phyloP scores from a whole-genome alignment of 2,329 filamentous ascomycete genomes.

The Pyrenochaeta sp. region DNA sequence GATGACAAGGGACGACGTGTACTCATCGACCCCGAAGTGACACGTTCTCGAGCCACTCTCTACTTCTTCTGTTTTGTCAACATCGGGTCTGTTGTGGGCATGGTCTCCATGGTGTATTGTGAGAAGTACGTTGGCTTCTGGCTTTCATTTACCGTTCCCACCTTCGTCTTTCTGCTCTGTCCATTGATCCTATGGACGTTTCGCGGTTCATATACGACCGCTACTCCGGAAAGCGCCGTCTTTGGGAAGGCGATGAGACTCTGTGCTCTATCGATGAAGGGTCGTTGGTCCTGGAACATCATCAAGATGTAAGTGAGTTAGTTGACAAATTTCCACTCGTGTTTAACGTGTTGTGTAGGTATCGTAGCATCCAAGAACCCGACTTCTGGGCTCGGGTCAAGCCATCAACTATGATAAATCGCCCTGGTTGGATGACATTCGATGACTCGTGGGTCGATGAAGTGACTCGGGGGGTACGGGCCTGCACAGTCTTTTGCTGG shows the following conservation, averaged over 20 bases:
- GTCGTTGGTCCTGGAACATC: constrained; percentile 67
- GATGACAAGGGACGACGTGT: constrained; percentile 67
- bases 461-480: constrained; percentile 32
- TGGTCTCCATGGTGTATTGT: constrained; percentile 74
- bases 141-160: constrained; percentile 73
- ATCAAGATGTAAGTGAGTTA: constrained; percentile 56
- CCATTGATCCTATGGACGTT: constrained; percentile 62
- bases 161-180: constrained; percentile 66
- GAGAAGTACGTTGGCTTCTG: constrained; percentile 80
- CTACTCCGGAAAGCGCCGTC: constrained; percentile 74
- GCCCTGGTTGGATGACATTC: constrained; percentile 78
- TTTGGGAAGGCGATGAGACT: constrained; percentile 71
- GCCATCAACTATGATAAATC: constrained; percentile 65
- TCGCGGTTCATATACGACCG: constrained; percentile 43
- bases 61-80: constrained; percentile 79
- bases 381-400: constrained; percentile 61
- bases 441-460: constrained; percentile 80
- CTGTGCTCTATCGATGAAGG: constrained; percentile 67
- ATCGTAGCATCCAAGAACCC: constrained; percentile 1
- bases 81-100: constrained; percentile 67
- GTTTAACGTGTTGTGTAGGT: not conserved
- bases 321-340: constrained; percentile 11
- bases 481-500: constrained; percentile 60
- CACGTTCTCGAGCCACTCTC: constrained; percentile 70
- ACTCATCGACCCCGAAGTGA: constrained; percentile 72